phyloP scores from a whole-genome alignment of 345 rosid species.

The Eucalyptus curtisii region DNA sequence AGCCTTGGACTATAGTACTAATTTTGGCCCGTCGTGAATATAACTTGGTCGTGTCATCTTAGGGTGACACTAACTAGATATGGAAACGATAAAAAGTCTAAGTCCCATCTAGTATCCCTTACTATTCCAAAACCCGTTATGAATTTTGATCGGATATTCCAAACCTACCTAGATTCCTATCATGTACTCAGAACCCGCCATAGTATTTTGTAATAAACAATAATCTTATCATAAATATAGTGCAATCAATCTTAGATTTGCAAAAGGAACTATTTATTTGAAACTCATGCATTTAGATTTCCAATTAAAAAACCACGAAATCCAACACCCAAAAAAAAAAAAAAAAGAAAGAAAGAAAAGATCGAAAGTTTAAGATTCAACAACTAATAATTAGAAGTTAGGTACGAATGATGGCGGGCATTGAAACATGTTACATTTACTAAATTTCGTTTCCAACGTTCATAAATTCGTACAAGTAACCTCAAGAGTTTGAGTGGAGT shows the following conservation, averaged over 20 bases:
- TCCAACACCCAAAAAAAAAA: neutral
- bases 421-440: neutral
- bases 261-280: neutral
- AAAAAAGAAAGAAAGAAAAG: neutral
- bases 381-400: neutral
- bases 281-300: neutral
- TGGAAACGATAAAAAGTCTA: neutral
- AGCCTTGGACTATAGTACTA: neutral
- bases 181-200: neutral
- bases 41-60: neutral
- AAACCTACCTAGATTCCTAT: neutral
- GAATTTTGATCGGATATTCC: neutral
- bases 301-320: neutral
- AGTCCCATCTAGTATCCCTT: neutral
- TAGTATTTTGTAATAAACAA: neutral
- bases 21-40: neutral
- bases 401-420: neutral
- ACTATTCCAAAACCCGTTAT: neutral
- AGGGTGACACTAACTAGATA: accelerated
- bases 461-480: neutral
- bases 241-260: neutral
- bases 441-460: neutral
- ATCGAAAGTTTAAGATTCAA: neutral
- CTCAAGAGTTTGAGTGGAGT: neutral
- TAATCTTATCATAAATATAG: neutral